Evolutionary conservation across 2,329 filamentous ascomycete genomes (phyloP).

Genomic region (Stachybotrys elegans): DNA sequence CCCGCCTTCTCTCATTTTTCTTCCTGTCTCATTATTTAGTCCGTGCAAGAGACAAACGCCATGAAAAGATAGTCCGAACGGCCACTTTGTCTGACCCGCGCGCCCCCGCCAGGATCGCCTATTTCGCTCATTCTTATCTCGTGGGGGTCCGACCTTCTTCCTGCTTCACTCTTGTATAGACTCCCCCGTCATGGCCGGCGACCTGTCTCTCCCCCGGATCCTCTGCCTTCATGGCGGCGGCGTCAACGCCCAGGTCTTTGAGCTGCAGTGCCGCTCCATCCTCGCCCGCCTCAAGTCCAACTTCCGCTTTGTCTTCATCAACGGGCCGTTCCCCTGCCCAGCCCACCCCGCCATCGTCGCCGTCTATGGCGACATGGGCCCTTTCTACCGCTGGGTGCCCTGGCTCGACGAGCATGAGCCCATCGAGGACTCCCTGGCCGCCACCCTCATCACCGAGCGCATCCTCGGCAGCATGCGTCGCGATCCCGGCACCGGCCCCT

Average conservation of each 20-base stretch:
- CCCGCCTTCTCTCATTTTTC: too few species aligned
- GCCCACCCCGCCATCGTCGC: slow-evolving; percentile 57
- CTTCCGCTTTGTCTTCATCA: slow-evolving; percentile 69
- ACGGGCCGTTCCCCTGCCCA: slow-evolving; percentile 60
- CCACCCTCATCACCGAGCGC: slow-evolving; percentile 13
- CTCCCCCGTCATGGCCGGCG: slow-evolving; percentile 2
- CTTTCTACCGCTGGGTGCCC: slow-evolving; percentile 59
- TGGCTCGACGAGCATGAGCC: slow-evolving; percentile 52
- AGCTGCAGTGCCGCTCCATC: slow-evolving; percentile 58
- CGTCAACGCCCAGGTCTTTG: slow-evolving; percentile 66
- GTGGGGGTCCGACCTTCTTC: not conserved
- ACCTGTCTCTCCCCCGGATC: slow-evolving; percentile 52
- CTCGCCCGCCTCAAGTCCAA: slow-evolving; percentile 40
- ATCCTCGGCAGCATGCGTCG: not conserved
- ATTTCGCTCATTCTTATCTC: not conserved
- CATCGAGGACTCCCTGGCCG: slow-evolving; percentile 39
- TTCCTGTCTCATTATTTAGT: too few species aligned
- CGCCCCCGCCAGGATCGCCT: too few species aligned
- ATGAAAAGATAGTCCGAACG: too few species aligned
- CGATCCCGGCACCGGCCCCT: slow-evolving; percentile 49
- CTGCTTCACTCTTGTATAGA: too few species aligned
- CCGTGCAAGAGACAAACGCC: too few species aligned
- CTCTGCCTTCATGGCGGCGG: slow-evolving; percentile 80
- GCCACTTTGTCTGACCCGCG: too few species aligned
- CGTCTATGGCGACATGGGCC: slow-evolving; percentile 61